Percentiles rank a stretch among this genome's conserved stretches.
Evolutionary conservation across 2,329 filamentous ascomycete species (phyloP).

Genomic region (Daldinia eschscholtzii): DNA sequence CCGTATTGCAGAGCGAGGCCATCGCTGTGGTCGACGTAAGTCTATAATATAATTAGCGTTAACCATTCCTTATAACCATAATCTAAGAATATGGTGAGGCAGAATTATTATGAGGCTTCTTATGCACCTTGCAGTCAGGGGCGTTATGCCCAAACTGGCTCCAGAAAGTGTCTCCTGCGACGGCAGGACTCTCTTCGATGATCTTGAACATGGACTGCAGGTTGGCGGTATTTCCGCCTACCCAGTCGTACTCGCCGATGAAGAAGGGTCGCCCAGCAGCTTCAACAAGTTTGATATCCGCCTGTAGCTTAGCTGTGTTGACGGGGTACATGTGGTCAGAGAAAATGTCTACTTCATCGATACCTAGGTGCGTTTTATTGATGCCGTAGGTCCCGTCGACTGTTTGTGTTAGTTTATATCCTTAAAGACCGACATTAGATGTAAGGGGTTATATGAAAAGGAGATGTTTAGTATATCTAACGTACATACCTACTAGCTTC

Average conservation of each 20-base stretch:
- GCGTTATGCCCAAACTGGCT: constrained; percentile 61
- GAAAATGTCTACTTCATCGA: constrained; percentile 61
- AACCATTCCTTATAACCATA: neutral
- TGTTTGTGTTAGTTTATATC: constrained; percentile 19
- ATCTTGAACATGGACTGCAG: constrained; percentile 57
- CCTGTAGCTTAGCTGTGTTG: constrained; percentile 55
- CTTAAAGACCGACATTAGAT: no score
- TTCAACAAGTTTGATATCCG: constrained; percentile 56
- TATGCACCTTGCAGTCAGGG: constrained; percentile 55
- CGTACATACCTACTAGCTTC: constrained; percentile 62
- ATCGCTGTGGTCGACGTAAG: constrained; percentile 60
- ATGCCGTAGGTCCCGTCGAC: constrained; percentile 53
- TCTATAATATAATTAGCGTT: constrained; percentile 43
- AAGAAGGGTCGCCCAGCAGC: constrained; percentile 57
- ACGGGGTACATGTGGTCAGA: constrained; percentile 63
- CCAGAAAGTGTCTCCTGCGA: constrained; percentile 61
- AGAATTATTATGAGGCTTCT: constrained; percentile 47
- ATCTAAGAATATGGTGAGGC: neutral
- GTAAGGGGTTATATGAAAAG: neutral
- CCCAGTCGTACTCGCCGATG: constrained; percentile 63
- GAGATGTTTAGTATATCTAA: neutral
- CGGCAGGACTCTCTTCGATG: constrained; percentile 56
- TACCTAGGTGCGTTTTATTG: constrained; percentile 58
- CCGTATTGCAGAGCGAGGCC: constrained; percentile 61
- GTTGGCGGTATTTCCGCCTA: constrained; percentile 52